Conservation (phyloP, 169 alveolate species). For the Plasmodium reichenowi region DNA sequence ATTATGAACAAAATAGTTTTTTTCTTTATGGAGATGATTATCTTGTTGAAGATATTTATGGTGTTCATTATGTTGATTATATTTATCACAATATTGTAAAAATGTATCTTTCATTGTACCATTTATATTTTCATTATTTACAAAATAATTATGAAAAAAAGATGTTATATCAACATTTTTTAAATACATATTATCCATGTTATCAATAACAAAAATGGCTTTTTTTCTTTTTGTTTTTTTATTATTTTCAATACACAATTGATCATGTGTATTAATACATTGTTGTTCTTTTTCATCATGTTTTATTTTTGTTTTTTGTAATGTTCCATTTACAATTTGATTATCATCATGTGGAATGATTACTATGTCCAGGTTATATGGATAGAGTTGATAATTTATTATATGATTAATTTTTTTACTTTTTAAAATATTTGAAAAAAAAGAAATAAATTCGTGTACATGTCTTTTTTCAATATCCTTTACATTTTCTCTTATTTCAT, state of each 20-base stretch:
- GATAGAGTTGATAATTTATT: constrained; percentile 33
- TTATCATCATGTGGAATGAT: not conserved
- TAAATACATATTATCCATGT: constrained; percentile 26
- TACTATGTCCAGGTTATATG: constrained; percentile 47
- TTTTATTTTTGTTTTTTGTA: no score
- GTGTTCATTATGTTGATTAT: not conserved
- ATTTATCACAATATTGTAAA: not conserved
- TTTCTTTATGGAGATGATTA: not conserved
- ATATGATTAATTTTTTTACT: constrained; percentile 41
- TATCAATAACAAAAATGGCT: constrained; percentile 45
- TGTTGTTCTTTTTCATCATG: not conserved
- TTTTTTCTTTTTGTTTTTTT: constrained; percentile 3
- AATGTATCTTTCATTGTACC: not conserved
- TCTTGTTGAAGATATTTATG: not conserved
- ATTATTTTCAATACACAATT: no score
- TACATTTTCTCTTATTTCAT: constrained; percentile 7
- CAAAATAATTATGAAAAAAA: constrained; percentile 6
- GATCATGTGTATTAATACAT: not conserved
- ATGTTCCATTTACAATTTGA: not conserved
- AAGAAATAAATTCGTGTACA: constrained; percentile 32
- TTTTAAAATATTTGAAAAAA: constrained; percentile 59
- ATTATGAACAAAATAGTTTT: not conserved
- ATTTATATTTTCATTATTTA: not conserved
- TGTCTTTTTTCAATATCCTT: not conserved
- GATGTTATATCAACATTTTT: constrained; percentile 13